Percentiles rank a stretch among this genome's conserved stretches.
Evolutionary conservation across 495 filamentous ascomycete genomes (phyloP).

Genomic region (Podospora comata): DNA sequence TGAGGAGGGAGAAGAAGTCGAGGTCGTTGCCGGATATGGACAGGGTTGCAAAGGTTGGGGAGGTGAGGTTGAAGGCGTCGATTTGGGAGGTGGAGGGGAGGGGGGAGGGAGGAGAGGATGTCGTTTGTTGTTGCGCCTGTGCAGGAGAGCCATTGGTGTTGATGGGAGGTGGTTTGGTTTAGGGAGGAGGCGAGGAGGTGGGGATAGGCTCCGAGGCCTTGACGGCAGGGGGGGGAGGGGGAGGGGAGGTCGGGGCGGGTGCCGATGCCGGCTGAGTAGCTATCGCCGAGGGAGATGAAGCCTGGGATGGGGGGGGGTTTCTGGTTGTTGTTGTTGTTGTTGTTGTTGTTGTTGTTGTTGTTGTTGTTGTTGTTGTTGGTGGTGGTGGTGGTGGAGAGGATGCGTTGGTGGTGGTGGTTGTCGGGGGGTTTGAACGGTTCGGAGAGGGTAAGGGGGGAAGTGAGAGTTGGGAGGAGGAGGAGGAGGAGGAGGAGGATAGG

Average conservation of each 20-base stretch:
- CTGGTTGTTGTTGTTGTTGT: not conserved
- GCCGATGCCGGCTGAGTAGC: constrained; percentile 49
- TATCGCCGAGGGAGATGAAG: constrained; percentile 48
- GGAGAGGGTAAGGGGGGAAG: not conserved
- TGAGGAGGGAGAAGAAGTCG: constrained; percentile 48
- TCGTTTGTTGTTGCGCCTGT: constrained; percentile 38
- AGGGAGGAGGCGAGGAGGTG: constrained; percentile 36
- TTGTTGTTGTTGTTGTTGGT: not conserved
- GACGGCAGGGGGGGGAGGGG: constrained; percentile 38
- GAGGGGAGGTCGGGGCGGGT: constrained; percentile 32
- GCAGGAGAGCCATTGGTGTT: constrained; percentile 43
- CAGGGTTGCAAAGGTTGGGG: constrained; percentile 40
- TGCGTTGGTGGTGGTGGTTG: not conserved
- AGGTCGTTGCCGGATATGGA: constrained; percentile 51
- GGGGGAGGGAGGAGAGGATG: constrained; percentile 27
- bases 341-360: no score
- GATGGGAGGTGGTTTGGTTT: constrained; percentile 8
- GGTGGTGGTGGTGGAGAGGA: not conserved
- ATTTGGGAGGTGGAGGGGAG: constrained; percentile 34
- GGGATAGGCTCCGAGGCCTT: constrained; percentile 38
- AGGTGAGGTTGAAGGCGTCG: constrained; percentile 32
- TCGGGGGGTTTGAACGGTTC: not conserved
- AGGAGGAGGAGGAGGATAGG: not conserved
- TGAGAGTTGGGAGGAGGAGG: not conserved
- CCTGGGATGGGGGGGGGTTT: constrained; percentile 13